A percentile compares a stretch with the other conserved stretches of the same genome.
Conservation (phyloP, 2,329 filamentous ascomycete genomes). For the Talaromyces funiculosus region DNA sequence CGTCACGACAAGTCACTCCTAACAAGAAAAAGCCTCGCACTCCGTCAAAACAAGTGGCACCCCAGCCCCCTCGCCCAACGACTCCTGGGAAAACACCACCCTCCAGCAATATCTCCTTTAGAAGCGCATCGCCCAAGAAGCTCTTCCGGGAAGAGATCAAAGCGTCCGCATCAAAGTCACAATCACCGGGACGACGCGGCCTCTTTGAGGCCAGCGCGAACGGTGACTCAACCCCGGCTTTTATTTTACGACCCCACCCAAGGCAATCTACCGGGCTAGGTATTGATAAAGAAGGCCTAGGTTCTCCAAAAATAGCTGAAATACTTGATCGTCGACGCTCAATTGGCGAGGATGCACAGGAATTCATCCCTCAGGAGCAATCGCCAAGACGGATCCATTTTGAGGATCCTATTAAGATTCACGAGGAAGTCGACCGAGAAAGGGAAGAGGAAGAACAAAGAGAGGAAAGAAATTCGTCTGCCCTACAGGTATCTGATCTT, state of each 20-base stretch:
- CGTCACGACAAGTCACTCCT: slow-evolving; percentile 34
- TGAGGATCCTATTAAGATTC: slow-evolving; percentile 58
- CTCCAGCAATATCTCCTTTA: slow-evolving; percentile 42
- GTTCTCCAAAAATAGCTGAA: slow-evolving; percentile 67
- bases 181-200: slow-evolving; percentile 30
- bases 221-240: slow-evolving; percentile 56
- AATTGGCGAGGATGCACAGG: slow-evolving; percentile 60
- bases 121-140: slow-evolving; percentile 47
- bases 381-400: slow-evolving; percentile 53
- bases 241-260: slow-evolving; percentile 57
- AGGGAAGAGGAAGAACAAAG: slow-evolving; percentile 56
- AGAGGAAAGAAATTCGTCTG: slow-evolving; percentile 50
- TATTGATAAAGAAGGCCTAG: slow-evolving; percentile 63
- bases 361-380: slow-evolving; percentile 54
- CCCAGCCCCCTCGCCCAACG: slow-evolving; percentile 39
- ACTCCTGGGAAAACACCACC: slow-evolving; percentile 49
- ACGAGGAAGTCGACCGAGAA: slow-evolving; percentile 59
- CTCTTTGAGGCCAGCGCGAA: slow-evolving; percentile 52
- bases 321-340: slow-evolving; percentile 66
- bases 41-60: slow-evolving; percentile 40
- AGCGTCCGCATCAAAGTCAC: slow-evolving; percentile 32
- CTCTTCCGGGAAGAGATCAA: slow-evolving; percentile 41
- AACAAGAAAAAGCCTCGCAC: slow-evolving; percentile 36
- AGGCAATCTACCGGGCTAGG: slow-evolving; percentile 63
- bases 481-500: slow-evolving; percentile 47